Evolutionary conservation across 495 filamentous ascomycete genomes (phyloP), one percentile per base, ranked within the genome.

Genomic region (Pyrenopolyporus hunteri): DNA sequence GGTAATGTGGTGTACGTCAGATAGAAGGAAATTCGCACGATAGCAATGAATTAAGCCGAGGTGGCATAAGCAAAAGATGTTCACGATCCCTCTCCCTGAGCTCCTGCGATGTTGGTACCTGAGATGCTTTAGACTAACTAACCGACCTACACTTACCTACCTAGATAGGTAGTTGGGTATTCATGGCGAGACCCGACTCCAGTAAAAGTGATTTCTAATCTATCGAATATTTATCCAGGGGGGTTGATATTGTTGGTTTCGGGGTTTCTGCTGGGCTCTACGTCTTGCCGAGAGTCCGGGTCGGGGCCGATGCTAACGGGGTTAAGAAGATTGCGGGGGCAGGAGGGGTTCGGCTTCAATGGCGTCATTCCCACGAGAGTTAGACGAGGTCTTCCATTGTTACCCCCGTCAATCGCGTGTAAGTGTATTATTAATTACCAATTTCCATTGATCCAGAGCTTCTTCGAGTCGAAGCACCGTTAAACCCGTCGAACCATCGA

Each of bases 1-100:
- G 73, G 63, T 75, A 70, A 35, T 66, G 51, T 42, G 33, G 33
- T 19, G 11, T 17, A 56, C 3, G 25, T 23, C 39, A 42, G 16
- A 14, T 44, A 60, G 47, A 53, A 54, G 55, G 44, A 57, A 53
- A 55, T 56, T 63, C 62, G 54, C 16, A 52, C 43, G 57, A 61
- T 57, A 43, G 52, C 43, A 19, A 37, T 57, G 39, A 46, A 32
- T 39, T 49, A 23, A 51, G 55, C 55, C 52, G 31, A 48, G 49
- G 45, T 46, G 55, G 53, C 43, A 64, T 64, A 47, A 33, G 37
- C 25, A 39, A 51, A 14, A 42, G n/a, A 51, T 68, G 36, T 49
- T 48, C 36, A 63, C 39, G n/a, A n/a, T n/a, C n/a, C n/a, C n/a
- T n/a, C n/a, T n/a, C n/a, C n/a, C n/a, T n/a, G n/a, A n/a, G n/a